Evolutionary conservation across 2,329 filamentous ascomycete genomes (phyloP).

Genomic region (Grosmannia clavigera): DNA sequence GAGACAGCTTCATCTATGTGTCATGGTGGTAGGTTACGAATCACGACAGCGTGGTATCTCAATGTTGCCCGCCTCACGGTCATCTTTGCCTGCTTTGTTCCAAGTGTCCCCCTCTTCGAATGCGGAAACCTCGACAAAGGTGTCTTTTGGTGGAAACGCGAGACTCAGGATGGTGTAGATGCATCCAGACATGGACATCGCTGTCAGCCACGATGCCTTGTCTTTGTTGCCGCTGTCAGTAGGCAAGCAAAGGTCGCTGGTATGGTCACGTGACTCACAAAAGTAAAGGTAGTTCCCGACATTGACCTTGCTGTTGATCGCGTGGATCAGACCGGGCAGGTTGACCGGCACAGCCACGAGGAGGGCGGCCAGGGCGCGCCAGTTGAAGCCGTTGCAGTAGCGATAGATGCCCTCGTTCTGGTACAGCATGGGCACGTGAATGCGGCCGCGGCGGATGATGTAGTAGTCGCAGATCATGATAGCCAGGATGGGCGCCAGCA

Average conservation of each 20-base stretch:
- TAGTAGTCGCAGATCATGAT: constrained; percentile 26
- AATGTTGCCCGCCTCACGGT: background rate
- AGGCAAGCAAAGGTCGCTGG: background rate
- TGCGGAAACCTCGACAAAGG: constrained; percentile 1
- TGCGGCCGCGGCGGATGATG: constrained; percentile 21
- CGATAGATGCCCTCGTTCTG: constrained; percentile 22
- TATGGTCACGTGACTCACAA: background rate
- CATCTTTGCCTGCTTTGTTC: background rate
- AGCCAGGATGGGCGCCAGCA: constrained; percentile 15
- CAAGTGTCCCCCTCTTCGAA: constrained; percentile 1
- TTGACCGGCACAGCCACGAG: constrained; percentile 6
- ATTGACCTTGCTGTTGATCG: background rate
- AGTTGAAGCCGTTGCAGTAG: constrained; percentile 15
- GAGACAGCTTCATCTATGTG: background rate
- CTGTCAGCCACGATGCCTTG: constrained; percentile 3
- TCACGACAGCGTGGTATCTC: background rate
- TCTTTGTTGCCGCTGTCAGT: background rate
- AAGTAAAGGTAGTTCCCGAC: constrained; percentile 4
- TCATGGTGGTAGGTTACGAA: background rate
- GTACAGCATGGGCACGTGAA: constrained; percentile 25
- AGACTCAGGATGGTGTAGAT: constrained; percentile 2
- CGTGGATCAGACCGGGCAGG: constrained; percentile 8
- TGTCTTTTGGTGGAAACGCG: background rate
- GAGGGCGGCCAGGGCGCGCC: constrained; percentile 6
- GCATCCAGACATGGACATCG: background rate